Evolutionary conservation across 345 rosid species (phyloP).

Genomic region (Rhodamnia rubescens): DNA sequence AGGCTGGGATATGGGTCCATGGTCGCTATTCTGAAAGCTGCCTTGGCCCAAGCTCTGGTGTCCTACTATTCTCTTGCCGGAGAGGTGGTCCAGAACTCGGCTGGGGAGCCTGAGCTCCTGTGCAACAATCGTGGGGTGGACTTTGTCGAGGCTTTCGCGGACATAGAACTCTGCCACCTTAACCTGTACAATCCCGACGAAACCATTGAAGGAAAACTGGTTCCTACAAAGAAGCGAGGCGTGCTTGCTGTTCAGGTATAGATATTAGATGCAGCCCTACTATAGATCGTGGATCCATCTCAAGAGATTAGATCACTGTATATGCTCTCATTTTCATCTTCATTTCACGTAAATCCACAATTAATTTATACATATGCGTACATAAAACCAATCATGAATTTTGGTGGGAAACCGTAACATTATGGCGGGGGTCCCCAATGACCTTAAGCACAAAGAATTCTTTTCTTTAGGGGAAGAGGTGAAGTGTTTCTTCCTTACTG

Average conservation of each 20-base stretch:
- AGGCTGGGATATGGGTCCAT: constrained; percentile 10
- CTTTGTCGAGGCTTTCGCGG: constrained; percentile 47
- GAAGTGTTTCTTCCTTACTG: no score
- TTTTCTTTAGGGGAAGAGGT: not conserved
- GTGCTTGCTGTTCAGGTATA: constrained; percentile 60
- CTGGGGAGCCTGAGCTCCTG: constrained; percentile 72
- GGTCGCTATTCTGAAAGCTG: constrained; percentile 31
- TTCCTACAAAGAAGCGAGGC: constrained; percentile 43
- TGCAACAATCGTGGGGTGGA: constrained; percentile 81
- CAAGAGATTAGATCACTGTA: not conserved
- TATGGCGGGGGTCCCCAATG: not conserved
- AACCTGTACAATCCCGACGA: constrained; percentile 62
- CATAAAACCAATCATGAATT: not conserved
- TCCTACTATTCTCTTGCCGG: constrained; percentile 63
- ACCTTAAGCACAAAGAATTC: not conserved
- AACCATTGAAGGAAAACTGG: constrained; percentile 50
- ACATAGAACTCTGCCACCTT: constrained; percentile 39
- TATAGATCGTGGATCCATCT: not conserved
- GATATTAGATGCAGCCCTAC: not conserved
- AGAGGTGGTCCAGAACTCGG: constrained; percentile 40
- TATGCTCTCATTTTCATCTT: not conserved
- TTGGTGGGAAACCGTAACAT: not conserved
- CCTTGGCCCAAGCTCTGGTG: constrained; percentile 52
- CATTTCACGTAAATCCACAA: not conserved
- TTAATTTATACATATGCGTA: no score